Conservation (phyloP, 176 grass and related monocot genomes). For the bread wheat (Triticum aestivum) region DNA sequence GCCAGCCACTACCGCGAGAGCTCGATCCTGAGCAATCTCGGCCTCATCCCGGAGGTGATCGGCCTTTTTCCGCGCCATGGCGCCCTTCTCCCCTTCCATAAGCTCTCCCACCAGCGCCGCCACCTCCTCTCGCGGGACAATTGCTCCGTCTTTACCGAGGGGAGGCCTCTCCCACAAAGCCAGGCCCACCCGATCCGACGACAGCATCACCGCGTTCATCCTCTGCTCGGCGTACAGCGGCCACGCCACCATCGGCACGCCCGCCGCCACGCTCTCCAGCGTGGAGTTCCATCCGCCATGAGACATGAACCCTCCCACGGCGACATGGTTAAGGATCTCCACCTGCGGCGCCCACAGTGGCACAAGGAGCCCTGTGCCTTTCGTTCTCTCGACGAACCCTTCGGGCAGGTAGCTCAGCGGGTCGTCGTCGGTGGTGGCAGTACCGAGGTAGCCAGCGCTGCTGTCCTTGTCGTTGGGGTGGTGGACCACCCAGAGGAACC, state of each 20-base stretch:
- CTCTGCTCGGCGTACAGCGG: constrained; percentile 66
- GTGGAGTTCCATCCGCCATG: constrained; percentile 69
- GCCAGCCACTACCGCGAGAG: no score
- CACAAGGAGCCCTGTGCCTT: constrained; percentile 21
- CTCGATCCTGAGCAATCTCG: no score
- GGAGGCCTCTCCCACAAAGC: constrained; percentile 2
- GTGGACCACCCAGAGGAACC: no score
- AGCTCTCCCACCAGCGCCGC: constrained; percentile 36
- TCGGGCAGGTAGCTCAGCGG: constrained; percentile 29
- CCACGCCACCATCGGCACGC: constrained; percentile 53
- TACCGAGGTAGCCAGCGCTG: no score
- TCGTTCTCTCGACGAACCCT: constrained; percentile 35
- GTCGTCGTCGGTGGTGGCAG: not conserved
- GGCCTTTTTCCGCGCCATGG: not conserved
- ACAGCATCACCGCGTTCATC: constrained; percentile 46
- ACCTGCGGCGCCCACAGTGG: constrained; percentile 55
- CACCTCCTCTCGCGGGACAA: constrained; percentile 38
- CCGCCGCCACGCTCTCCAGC: constrained; percentile 41
- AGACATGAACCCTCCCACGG: constrained; percentile 42
- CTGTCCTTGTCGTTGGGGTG: no score
- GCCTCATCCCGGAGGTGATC: not conserved
- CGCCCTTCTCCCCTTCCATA: constrained; percentile 43
- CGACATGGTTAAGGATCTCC: constrained; percentile 35
- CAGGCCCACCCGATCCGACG: constrained; percentile 17
- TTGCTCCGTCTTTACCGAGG: not conserved